Base-by-base conservation (phyloP, 768 basidiomycete genomes). In the Xerocomus brunneocitrinus region DNA sequence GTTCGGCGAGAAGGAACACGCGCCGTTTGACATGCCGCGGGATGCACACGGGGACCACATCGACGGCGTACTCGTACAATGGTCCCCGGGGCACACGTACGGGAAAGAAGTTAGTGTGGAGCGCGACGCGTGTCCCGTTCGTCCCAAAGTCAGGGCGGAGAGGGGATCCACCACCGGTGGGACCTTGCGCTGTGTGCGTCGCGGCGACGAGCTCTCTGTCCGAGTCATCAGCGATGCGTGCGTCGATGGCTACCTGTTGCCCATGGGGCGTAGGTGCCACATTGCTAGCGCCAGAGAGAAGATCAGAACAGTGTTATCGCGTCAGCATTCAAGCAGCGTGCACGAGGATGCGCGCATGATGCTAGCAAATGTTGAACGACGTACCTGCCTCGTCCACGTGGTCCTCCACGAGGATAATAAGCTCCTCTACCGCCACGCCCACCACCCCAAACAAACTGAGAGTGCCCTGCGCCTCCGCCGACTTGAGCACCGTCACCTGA, bases 51-150 rank as follows among this genome's bases (percentile, higher is more conserved):
- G 75, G 76, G 0, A 60, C 53, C 13, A 74, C 67, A 8, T 57
- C 53, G 30, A 76, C 65, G 38, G 72, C 69, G 49, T 79, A 79
- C 52, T 77, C 78, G 52, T 68, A 68, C 3, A 79, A 43, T 5
- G 73, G 69, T 4, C 67, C 70, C 50, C 70, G 72, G 0, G 75
- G 74, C 22, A 76, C 60, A 8, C 57, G 64, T 19, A 79, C 58
- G 2, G 77, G 69, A 61, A 79, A 78, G 65, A 76, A 77, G 49
- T 79, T 79, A 4, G 76, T 67, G n/a, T 77, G 74, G 16, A 79
- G 65, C 47, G 71, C 71, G 62, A 79, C 69, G 19, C 60, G 47
- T 8, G 41, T 63, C 34, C 78, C 78, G 8, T 55, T 58, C 0
- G 63, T 72, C 13, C 78, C 78, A 47, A 47, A 36, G 35, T 25